Evolutionary conservation across 2,329 filamentous ascomycete genomes (phyloP).

Genomic region (Pyrenophora graminea): DNA sequence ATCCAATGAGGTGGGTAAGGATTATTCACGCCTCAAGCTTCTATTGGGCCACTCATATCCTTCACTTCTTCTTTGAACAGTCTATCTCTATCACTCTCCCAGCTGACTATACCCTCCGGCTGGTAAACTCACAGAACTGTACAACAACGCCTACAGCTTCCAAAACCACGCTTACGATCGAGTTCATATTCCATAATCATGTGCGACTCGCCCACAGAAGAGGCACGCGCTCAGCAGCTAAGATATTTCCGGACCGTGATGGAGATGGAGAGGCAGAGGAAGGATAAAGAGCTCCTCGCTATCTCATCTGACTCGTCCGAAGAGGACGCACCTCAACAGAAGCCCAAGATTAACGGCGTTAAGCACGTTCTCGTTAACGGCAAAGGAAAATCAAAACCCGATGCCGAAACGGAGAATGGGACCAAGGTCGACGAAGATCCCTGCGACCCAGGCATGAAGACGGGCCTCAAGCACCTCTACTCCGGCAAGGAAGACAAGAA

Average conservation of each 20-base stretch:
- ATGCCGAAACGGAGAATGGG: conserved; percentile 5
- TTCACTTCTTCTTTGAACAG: too few species aligned
- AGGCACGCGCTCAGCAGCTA: not conserved
- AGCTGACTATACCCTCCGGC: too few species aligned
- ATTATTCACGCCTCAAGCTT: not conserved
- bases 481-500: conserved; percentile 51
- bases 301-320: conserved; percentile 12
- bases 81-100: too few species aligned
- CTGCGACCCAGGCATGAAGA: conserved; percentile 45
- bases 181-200: not conserved
- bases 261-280: not conserved
- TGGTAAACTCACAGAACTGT: too few species aligned
- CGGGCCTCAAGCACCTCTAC: conserved; percentile 55
- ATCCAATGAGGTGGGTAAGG: not conserved
- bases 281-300: not conserved
- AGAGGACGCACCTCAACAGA: not conserved
- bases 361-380: conserved; percentile 23
- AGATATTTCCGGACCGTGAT: not conserved
- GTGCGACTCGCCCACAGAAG: conserved; percentile 9
- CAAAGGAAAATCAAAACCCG: conserved; percentile 4
- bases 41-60: too few species aligned
- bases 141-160: too few species aligned
- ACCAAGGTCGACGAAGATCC: conserved; percentile 17
- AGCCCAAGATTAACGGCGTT: conserved; percentile 10
- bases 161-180: too few species aligned